These are phyloP conservation scores for Metschnikowia proteae DNA, from an alignment of 805 yeast species.

Conservation along the genomic window DNA sequence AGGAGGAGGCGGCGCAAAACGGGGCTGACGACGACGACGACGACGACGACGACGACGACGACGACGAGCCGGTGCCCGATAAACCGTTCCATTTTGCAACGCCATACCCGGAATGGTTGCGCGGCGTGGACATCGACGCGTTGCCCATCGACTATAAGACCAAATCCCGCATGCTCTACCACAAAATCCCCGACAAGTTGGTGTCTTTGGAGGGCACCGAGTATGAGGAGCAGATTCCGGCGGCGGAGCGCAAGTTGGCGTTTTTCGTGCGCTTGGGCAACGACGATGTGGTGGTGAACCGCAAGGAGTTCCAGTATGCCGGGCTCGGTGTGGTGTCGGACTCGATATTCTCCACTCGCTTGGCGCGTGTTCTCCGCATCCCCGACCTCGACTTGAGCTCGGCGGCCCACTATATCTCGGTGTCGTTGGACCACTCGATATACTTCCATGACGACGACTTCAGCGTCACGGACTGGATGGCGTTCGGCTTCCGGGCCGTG, in stretches of 20 bases:
- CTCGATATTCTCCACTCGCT: conserved; percentile 48
- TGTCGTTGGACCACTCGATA: conserved; percentile 63
- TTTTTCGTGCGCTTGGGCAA: conserved; percentile 26
- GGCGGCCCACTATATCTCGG: conserved; percentile 41
- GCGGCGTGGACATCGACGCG: conserved; percentile 14
- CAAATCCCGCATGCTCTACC: conserved; percentile 16
- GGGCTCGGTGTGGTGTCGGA: conserved; percentile 61
- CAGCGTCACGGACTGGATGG: conserved; percentile 41
- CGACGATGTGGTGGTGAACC: conserved; percentile 18
- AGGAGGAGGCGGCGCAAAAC: conserved; percentile 5
- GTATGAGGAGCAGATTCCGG: conserved; percentile 22
- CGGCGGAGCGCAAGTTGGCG: conserved; percentile 25
- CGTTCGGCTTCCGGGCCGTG: conserved; percentile 45
- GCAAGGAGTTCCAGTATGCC: conserved; percentile 38
- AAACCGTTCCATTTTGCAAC: conserved; percentile 35
- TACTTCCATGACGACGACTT: conserved; percentile 59
- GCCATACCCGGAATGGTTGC: conserved; percentile 31
- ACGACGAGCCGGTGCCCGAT: conserved; percentile 18
- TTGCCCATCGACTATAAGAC: conserved; percentile 8
- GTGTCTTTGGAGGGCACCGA: conserved; percentile 26
- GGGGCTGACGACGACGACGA: conserved; percentile 15
- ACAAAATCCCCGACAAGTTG: conserved; percentile 33
- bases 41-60: conserved; percentile 27
- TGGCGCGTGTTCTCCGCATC: conserved; percentile 48
- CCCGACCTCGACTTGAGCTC: conserved; percentile 26